These are phyloP conservation scores for Auriscalpium microsporum DNA, from an alignment of 768 basidiomycete genomes.

Conservation along the genomic window DNA sequence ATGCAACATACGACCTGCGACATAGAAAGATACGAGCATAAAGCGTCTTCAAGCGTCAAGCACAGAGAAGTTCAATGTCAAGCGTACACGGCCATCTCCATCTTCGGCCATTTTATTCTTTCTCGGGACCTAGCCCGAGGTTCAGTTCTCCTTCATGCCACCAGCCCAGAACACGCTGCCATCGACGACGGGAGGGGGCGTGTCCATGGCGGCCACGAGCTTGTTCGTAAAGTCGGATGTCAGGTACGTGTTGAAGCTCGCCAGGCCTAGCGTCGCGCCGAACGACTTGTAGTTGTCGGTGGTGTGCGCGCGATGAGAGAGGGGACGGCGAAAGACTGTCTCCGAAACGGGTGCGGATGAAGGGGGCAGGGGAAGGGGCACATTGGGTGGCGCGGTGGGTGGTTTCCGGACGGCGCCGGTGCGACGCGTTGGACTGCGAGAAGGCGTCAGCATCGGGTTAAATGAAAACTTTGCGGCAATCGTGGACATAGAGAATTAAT, in stretches of 20 bases:
- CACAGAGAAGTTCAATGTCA: too few species aligned
- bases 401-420: slow-evolving; percentile 7
- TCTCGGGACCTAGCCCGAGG: neutral
- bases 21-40: too few species aligned
- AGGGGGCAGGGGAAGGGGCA: slow-evolving; percentile 8
- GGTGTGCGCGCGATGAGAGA: slow-evolving; percentile 4
- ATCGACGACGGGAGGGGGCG: neutral
- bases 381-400: slow-evolving; percentile 10
- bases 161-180: neutral
- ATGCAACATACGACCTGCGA: too few species aligned
- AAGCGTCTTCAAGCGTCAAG: too few species aligned
- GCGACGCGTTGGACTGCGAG: slow-evolving; percentile 2
- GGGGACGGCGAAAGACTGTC: slow-evolving; percentile 2
- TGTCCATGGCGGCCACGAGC: neutral
- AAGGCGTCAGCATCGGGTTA: too few species aligned
- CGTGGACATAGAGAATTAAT: too few species aligned
- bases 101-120: too few species aligned
- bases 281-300: slow-evolving; percentile 5
- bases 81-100: too few species aligned
- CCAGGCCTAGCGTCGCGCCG: neutral
- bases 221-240: slow-evolving; percentile 5
- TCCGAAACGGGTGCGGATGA: neutral
- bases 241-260: neutral
- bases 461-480: too few species aligned
- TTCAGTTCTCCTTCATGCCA: neutral